phyloP scores from a whole-genome alignment of 2,329 filamentous ascomycete genomes.

The Fonsecaea erecta region DNA sequence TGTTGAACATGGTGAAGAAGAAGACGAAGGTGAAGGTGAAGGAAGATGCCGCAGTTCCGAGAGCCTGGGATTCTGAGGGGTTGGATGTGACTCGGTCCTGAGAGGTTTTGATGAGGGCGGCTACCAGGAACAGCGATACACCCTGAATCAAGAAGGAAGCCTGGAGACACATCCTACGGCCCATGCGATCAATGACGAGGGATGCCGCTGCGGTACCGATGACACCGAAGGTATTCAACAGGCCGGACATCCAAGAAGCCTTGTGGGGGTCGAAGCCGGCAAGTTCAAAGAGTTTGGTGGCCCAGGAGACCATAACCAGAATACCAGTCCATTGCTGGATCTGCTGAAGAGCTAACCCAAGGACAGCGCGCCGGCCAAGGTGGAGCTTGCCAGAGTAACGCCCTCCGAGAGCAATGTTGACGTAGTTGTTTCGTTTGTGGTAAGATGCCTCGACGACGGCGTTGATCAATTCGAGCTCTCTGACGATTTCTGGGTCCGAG shows the following conservation, averaged over 20 bases:
- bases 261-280: conserved; percentile 38
- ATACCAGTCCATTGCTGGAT: conserved; percentile 55
- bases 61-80: conserved; percentile 26
- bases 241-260: conserved; percentile 36
- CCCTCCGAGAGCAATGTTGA: conserved; percentile 47
- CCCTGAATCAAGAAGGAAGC: conserved; percentile 37
- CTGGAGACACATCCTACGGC: conserved; percentile 31
- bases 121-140: conserved; percentile 36
- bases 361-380: conserved; percentile 48
- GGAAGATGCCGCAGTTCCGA: conserved; percentile 34
- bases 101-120: conserved; percentile 36
- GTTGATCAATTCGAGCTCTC: conserved; percentile 48
- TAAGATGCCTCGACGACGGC: conserved; percentile 48
- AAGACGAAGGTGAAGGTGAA: conserved; percentile 65
- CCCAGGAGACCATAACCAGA: conserved; percentile 49
- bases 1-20: conserved; percentile 66
- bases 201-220: conserved; percentile 38
- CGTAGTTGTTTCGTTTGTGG: conserved; percentile 47
- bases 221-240: conserved; percentile 38
- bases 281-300: conserved; percentile 36
- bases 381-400: conserved; percentile 45
- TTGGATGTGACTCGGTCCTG: conserved; percentile 30
- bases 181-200: conserved; percentile 39
- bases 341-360: conserved; percentile 50
- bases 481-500: conserved; percentile 42